Conservation (phyloP, 495 filamentous ascomycete genomes). For the Neurospora terricola region DNA sequence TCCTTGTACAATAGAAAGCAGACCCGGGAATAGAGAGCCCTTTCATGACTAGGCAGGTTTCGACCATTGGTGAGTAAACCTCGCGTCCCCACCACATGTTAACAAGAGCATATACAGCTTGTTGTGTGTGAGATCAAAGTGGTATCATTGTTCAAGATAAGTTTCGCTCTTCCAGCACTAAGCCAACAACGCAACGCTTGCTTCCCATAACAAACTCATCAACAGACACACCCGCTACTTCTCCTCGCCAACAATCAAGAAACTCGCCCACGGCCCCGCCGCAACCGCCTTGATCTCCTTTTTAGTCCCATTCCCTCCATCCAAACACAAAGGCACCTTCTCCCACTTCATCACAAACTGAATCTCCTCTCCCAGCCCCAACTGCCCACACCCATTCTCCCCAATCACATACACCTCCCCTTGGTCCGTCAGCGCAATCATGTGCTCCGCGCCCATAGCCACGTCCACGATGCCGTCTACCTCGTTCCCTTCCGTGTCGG, state of each 20-base stretch:
- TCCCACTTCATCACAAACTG: constrained; percentile 19
- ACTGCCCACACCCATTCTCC: constrained; percentile 46
- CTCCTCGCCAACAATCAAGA: constrained; percentile 15
- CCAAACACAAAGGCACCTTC: constrained; percentile 20
- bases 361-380: constrained; percentile 32
- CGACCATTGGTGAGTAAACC: not conserved
- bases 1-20: constrained; percentile 30
- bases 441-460: constrained; percentile 47
- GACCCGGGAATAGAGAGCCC: not conserved
- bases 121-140: not conserved
- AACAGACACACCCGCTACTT: constrained; percentile 14
- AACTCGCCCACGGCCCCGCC: constrained; percentile 25
- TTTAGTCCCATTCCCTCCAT: constrained; percentile 5
- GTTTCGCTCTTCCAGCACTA: not conserved
- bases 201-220: not conserved
- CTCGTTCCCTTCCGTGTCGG: constrained; percentile 7
- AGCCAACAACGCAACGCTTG: not conserved
- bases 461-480: constrained; percentile 40
- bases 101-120: not conserved
- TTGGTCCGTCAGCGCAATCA: constrained; percentile 42
- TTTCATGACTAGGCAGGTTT: not conserved
- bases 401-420: constrained; percentile 48
- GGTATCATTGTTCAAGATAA: not conserved
- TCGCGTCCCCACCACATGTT: not conserved
- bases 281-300: not conserved